Conservation (phyloP, 2,329 filamentous ascomycete genomes). For the Xylariaceae sp. region DNA sequence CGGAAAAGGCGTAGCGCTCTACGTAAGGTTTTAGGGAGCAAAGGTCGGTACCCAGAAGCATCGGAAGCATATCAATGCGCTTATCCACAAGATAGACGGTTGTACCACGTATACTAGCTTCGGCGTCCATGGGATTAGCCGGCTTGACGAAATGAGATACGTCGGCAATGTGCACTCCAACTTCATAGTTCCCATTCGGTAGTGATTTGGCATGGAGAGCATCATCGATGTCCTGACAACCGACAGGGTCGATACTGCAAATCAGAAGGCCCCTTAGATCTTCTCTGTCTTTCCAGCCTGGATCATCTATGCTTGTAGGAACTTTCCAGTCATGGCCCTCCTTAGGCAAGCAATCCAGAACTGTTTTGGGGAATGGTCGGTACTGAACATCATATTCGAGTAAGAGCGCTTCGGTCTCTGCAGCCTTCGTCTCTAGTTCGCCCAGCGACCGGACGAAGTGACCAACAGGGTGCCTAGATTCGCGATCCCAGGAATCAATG, state of each 20-base stretch:
- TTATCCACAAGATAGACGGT: slow-evolving; percentile 99
- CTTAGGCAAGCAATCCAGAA: slow-evolving; percentile 87
- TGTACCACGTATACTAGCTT: slow-evolving; percentile 91
- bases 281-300: slow-evolving; percentile 83
- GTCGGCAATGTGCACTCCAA: slow-evolving; percentile 97
- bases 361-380: slow-evolving; percentile 92
- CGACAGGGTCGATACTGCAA: slow-evolving; percentile 95
- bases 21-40: slow-evolving; percentile 98
- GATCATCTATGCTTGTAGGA: slow-evolving; percentile 77
- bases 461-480: slow-evolving; percentile 89
- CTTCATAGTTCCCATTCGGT: slow-evolving; percentile 92
- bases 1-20: slow-evolving; percentile 89
- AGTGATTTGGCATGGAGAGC: slow-evolving; percentile 86
- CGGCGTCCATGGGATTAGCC: slow-evolving; percentile 94
- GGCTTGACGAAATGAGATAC: slow-evolving; percentile 99
- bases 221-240: slow-evolving; percentile 98
- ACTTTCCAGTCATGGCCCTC: slow-evolving; percentile 97
- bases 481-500: slow-evolving; percentile 93
- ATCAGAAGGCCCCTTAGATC: slow-evolving; percentile 87
- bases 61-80: slow-evolving; percentile 98
- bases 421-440: slow-evolving; percentile 94
- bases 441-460: slow-evolving; percentile 94
- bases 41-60: slow-evolving; percentile 92
- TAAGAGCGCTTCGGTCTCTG: slow-evolving; percentile 92
- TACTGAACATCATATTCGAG: slow-evolving; percentile 98